These are phyloP conservation scores for Pythium sukuiense DNA, from an alignment of 352 stramenopile species.

Conservation along the genomic window DNA sequence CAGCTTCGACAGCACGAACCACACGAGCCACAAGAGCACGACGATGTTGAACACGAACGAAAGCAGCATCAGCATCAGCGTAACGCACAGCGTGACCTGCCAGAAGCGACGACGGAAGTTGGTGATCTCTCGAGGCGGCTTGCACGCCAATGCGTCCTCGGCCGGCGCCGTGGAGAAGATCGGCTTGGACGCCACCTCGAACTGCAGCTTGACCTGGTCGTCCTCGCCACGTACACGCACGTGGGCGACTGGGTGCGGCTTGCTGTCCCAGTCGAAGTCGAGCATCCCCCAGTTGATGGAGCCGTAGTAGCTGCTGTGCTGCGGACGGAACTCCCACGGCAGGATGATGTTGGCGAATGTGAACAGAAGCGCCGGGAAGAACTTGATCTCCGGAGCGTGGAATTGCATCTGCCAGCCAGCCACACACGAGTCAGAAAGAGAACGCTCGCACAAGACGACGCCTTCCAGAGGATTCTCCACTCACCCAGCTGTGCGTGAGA, in stretches of 20 bases:
- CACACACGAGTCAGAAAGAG: neutral
- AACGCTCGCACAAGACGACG: too few relatives aligned
- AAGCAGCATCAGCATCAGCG: constrained; percentile 43
- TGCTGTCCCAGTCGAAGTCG: constrained; percentile 85
- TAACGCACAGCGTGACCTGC: constrained; percentile 38
- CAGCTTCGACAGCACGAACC: constrained; percentile 52
- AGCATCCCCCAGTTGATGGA: constrained; percentile 93
- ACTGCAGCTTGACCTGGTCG: constrained; percentile 67
- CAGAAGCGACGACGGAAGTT: constrained; percentile 39
- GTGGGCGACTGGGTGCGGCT: constrained; percentile 51
- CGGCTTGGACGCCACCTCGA: constrained; percentile 48
- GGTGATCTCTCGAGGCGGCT: constrained; percentile 42
- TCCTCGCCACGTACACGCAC: constrained; percentile 62
- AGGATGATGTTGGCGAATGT: constrained; percentile 73
- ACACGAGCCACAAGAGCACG: constrained; percentile 61
- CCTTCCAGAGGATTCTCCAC: constrained; percentile 8
- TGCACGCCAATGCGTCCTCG: constrained; percentile 48
- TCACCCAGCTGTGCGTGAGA: constrained; percentile 93
- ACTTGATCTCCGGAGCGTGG: constrained; percentile 49
- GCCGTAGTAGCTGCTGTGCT: constrained; percentile 72
- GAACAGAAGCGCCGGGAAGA: constrained; percentile 61
- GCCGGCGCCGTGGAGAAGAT: constrained; percentile 42
- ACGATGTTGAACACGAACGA: constrained; percentile 54
- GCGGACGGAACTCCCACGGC: constrained; percentile 76
- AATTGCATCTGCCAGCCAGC: constrained; percentile 60